Conservation (phyloP, 1,284 basidiomycete species). For the Melampsora americana region DNA sequence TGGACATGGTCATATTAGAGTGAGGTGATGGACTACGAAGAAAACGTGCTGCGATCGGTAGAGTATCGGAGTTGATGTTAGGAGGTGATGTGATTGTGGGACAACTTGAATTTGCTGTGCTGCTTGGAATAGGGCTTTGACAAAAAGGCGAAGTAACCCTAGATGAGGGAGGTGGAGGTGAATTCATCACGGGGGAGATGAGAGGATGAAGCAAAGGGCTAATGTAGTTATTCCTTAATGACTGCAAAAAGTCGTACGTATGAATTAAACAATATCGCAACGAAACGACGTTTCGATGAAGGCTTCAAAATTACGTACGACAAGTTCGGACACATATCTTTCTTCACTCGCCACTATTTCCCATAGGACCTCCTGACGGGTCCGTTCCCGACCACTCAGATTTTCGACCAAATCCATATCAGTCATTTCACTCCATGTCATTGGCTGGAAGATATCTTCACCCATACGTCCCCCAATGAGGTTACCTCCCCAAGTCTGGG, state of each 20-base stretch:
- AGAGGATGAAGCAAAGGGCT: slow-evolving; percentile 79
- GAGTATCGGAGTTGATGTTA: slow-evolving; percentile 59
- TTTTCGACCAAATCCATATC: slow-evolving; percentile 92
- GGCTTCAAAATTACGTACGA: neutral
- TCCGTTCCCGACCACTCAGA: slow-evolving; percentile 84
- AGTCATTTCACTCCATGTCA: slow-evolving; percentile 92
- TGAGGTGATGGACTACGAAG: slow-evolving; percentile 63
- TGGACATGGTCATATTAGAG: slow-evolving; percentile 12
- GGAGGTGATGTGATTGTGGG: slow-evolving; percentile 42
- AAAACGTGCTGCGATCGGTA: slow-evolving; percentile 89
- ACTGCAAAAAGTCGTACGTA: neutral
- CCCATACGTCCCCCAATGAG: slow-evolving; percentile 41
- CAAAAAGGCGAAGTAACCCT: slow-evolving; percentile 47
- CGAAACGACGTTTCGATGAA: slow-evolving; percentile 5
- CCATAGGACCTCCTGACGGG: slow-evolving; percentile 88
- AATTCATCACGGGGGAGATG: slow-evolving; percentile 57
- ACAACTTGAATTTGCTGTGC: slow-evolving; percentile 38
- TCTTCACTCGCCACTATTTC: slow-evolving; percentile 98
- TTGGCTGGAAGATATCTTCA: slow-evolving; percentile 64
- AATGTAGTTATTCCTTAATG: slow-evolving; percentile 70
- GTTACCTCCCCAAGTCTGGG: slow-evolving; percentile 42
- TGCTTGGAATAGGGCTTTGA: slow-evolving; percentile 46
- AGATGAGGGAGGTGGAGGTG: slow-evolving; percentile 61
- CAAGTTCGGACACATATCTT: slow-evolving; percentile 61
- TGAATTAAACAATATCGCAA: neutral